Conservation (phyloP, 2,329 filamentous ascomycete species). For the Penicillium verrucosum region DNA sequence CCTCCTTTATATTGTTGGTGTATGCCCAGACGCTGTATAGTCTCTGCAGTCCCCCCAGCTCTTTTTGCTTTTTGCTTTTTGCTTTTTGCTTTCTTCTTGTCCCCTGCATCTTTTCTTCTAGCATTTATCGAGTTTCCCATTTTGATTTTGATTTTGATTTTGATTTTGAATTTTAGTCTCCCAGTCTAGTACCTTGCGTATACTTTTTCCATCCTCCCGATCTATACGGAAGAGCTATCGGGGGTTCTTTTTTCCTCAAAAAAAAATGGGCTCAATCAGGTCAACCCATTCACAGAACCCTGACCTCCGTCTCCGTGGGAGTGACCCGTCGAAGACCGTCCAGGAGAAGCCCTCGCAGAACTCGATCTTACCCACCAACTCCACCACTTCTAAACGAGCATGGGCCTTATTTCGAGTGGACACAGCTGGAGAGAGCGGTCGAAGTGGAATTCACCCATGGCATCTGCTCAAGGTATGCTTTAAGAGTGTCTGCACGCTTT, state of each 20-base stretch:
- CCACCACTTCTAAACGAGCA: constrained; percentile 16
- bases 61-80: neutral
- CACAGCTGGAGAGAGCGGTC: constrained; percentile 63
- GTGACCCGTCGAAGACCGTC: constrained; percentile 1
- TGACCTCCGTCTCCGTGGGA: neutral
- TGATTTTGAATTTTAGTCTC: neutral
- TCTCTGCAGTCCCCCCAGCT: neutral
- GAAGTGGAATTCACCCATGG: constrained; percentile 61
- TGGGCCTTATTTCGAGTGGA: constrained; percentile 35
- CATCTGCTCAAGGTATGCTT: constrained; percentile 64
- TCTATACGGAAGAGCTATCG: neutral
- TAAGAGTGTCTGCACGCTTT: constrained; percentile 61
- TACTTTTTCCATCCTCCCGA: neutral
- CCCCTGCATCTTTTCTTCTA: neutral
- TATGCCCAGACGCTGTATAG: neutral
- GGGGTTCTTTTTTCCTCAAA: neutral
- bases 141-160: neutral
- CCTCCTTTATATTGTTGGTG: neutral
- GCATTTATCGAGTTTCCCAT: neutral
- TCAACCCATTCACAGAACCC: constrained; percentile 11
- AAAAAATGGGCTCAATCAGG: constrained; percentile 20
- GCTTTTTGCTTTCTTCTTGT: neutral
- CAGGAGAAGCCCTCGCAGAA: constrained; percentile 17
- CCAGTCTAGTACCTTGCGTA: neutral
- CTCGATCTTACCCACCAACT: constrained; percentile 29